Conservation (phyloP, 768 basidiomycete genomes). For the Dioszegia hungarica region DNA sequence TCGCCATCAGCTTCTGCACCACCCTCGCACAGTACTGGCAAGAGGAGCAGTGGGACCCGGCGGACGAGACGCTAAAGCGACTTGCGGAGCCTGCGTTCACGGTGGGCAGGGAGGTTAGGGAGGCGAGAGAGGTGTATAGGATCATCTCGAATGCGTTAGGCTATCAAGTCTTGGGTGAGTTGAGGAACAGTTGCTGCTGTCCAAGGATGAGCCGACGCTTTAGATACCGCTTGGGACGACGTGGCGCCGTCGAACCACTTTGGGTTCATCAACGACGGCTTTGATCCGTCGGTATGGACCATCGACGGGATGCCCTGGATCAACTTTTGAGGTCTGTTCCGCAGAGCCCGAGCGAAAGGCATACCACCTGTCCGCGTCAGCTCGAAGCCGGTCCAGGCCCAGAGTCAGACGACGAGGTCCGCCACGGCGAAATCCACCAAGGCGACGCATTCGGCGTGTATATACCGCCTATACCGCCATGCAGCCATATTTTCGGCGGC, state of each 20-base stretch:
- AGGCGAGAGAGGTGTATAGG: conserved; percentile 8
- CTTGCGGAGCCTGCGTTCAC: conserved; percentile 11
- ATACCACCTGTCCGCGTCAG: no score
- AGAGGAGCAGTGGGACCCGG: conserved; percentile 12
- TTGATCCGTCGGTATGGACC: conserved; percentile 15
- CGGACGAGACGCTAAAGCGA: conserved; percentile 9
- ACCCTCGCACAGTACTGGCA: conserved; percentile 2
- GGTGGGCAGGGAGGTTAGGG: conserved; percentile 4
- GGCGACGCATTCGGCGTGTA: no score
- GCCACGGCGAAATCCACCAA: no score
- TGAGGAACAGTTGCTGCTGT: background rate
- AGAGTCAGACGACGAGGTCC: no score
- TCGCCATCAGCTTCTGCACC: background rate
- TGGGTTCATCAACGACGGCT: conserved; percentile 11
- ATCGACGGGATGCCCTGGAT: conserved; percentile 5
- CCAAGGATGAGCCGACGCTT: background rate
- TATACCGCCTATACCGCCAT: no score
- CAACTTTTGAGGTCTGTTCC: background rate
- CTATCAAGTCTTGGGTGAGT: conserved; percentile 4
- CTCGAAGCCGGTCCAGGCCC: no score
- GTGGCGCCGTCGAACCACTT: background rate
- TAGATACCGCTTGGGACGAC: conserved; percentile 9
- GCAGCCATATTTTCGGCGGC: no score
- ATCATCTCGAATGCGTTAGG: conserved; percentile 6
- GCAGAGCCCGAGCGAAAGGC: background rate